Percentiles rank a stretch among this genome's conserved stretches.
These are phyloP conservation scores for Termitomyces sp. DNA, from an alignment of 768 basidiomycete genomes.

Conservation along the genomic window DNA sequence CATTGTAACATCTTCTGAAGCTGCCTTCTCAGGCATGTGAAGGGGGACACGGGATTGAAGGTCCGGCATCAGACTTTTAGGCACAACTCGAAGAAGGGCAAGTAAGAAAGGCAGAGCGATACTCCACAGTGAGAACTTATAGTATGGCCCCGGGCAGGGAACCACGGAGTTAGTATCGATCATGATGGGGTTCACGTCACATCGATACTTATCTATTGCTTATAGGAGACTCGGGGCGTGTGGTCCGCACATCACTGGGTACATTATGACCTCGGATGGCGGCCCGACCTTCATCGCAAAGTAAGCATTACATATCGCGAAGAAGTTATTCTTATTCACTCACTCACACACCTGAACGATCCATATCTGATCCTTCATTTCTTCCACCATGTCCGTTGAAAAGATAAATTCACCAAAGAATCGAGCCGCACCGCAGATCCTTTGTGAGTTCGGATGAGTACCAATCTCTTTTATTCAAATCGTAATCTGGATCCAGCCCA, in stretches of 20 bases:
- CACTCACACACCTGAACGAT: not conserved
- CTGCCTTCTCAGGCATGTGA: slow-evolving; percentile 20
- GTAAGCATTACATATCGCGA: not conserved
- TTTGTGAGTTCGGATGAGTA: slow-evolving; percentile 35
- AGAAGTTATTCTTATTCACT: too few species aligned
- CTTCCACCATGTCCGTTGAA: slow-evolving; percentile 43
- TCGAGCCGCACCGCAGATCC: slow-evolving; percentile 43
- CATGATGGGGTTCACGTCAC: not conserved
- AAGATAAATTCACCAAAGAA: slow-evolving; percentile 54
- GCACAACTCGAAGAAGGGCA: not conserved
- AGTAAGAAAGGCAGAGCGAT: not conserved
- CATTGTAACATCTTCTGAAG: slow-evolving; percentile 17
- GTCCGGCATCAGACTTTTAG: slow-evolving; percentile 1
- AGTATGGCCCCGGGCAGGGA: not conserved
- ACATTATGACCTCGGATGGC: not conserved
- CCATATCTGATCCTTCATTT: not conserved
- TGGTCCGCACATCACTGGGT: too few species aligned
- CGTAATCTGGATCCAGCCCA: slow-evolving; percentile 36
- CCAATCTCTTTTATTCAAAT: slow-evolving; percentile 4
- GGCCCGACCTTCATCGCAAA: not conserved
- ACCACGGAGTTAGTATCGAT: not conserved
- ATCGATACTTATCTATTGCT: not conserved
- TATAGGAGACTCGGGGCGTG: too few species aligned
- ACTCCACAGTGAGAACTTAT: not conserved
- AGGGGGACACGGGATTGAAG: not conserved